Percentiles rank a stretch among this genome's conserved stretches.
Conservation (phyloP, 2,329 filamentous ascomycete genomes). For the Penicillium brevicompactum region DNA sequence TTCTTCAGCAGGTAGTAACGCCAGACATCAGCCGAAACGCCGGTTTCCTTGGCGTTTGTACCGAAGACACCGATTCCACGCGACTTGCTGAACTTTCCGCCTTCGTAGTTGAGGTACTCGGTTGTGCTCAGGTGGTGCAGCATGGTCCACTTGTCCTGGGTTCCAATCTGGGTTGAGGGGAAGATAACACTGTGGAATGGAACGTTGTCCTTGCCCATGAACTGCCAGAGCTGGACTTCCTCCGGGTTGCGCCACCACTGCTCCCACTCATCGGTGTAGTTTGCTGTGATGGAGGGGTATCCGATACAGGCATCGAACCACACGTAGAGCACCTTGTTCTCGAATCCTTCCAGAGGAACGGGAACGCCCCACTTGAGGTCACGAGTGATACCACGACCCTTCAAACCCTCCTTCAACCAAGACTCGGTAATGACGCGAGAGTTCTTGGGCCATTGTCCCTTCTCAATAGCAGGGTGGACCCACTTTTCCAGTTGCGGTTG, state of each 20-base stretch:
- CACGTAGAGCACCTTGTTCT: conserved; percentile 85
- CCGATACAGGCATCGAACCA: conserved; percentile 94
- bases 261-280: conserved; percentile 85
- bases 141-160: conserved; percentile 83
- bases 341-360: conserved; percentile 62
- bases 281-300: conserved; percentile 92
- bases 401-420: conserved; percentile 71
- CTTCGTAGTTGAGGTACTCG: conserved; percentile 86
- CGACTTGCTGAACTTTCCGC: conserved; percentile 91
- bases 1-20: conserved; percentile 86
- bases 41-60: conserved; percentile 83
- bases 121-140: conserved; percentile 86
- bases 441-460: conserved; percentile 59
- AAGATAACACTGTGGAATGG: conserved; percentile 91
- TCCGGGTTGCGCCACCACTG: conserved; percentile 93
- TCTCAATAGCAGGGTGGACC: conserved; percentile 71
- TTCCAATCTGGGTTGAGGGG: conserved; percentile 83
- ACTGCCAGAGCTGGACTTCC: conserved; percentile 86
- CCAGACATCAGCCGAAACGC: conserved; percentile 85
- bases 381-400: conserved; percentile 84
- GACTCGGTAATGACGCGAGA: conserved; percentile 48
- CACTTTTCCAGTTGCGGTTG: conserved; percentile 76
- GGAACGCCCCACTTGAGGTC: conserved; percentile 87
- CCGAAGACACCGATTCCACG: conserved; percentile 89
- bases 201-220: conserved; percentile 92